Evolutionary conservation across 2,329 filamentous ascomycete species (phyloP).

Genomic region (Neoscytalidium dimidiatum): DNA sequence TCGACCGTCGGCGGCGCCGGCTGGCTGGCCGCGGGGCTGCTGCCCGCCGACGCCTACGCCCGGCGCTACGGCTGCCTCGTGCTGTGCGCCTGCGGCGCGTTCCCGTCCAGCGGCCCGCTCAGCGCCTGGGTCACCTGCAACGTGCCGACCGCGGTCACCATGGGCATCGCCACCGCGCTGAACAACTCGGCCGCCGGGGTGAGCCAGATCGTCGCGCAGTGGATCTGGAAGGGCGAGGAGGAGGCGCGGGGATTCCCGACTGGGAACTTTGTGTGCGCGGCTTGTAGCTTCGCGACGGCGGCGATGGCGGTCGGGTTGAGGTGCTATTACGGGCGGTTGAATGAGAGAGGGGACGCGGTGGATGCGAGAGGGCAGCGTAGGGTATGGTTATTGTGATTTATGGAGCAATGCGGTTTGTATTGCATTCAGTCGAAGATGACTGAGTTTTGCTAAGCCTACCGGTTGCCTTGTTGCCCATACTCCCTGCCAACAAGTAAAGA

Average conservation of each 20-base stretch:
- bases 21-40: constrained; percentile 34
- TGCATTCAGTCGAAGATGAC: too few relatives aligned
- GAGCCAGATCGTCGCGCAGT: constrained; percentile 43
- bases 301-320: constrained; percentile 28
- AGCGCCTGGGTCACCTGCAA: constrained; percentile 44
- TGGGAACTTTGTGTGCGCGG: constrained; percentile 44
- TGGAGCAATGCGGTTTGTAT: too few relatives aligned
- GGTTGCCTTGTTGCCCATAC: too few relatives aligned
- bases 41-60: constrained; percentile 28
- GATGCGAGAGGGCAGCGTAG: constrained; percentile 23
- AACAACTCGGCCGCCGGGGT: constrained; percentile 42
- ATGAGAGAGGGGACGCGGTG: constrained; percentile 23
- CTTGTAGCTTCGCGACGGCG: constrained; percentile 37
- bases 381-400: not conserved
- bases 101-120: constrained; percentile 39
- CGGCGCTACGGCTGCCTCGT: constrained; percentile 40
- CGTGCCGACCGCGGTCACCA: constrained; percentile 38
- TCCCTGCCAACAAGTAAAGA: too few relatives aligned
- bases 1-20: constrained; percentile 33
- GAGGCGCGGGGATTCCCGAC: constrained; percentile 37
- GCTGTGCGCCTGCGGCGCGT: constrained; percentile 40
- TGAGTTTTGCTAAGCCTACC: too few relatives aligned
- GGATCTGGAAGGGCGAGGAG: constrained; percentile 41
- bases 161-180: constrained; percentile 41
- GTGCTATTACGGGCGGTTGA: constrained; percentile 33